Evolutionary conservation across 1,139 yeast species (phyloP).

Genomic region (Sugiyamaella neomexicana): DNA sequence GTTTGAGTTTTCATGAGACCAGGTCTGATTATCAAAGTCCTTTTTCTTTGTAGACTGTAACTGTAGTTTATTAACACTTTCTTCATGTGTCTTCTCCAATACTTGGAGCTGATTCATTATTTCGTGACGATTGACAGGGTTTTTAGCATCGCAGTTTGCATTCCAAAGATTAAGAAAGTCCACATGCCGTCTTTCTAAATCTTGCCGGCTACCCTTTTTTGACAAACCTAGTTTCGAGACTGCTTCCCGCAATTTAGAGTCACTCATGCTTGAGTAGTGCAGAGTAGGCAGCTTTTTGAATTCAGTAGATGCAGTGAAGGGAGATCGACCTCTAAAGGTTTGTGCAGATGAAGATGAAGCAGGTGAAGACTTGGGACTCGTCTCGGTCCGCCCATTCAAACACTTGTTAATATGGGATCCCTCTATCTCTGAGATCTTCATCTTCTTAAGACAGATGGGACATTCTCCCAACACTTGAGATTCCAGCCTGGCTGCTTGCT

Average conservation of each 20-base stretch:
- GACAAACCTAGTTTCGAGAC: constrained; percentile 57
- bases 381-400: constrained; percentile 34
- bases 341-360: not conserved
- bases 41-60: constrained; percentile 31
- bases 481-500: constrained; percentile 15
- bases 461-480: constrained; percentile 43
- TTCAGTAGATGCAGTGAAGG: constrained; percentile 48
- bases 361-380: not conserved
- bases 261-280: constrained; percentile 42
- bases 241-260: constrained; percentile 62
- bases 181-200: constrained; percentile 68
- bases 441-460: constrained; percentile 64
- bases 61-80: constrained; percentile 11
- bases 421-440: constrained; percentile 62
- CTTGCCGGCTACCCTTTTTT: constrained; percentile 60
- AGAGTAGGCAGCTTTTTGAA: constrained; percentile 46
- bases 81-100: constrained; percentile 56
- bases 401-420: constrained; percentile 72
- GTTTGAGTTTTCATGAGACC: constrained; percentile 52
- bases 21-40: constrained; percentile 47
- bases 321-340: not conserved
- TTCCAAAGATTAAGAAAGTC: constrained; percentile 81
- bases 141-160: constrained; percentile 75
- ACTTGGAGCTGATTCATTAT: constrained; percentile 56
- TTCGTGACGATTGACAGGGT: constrained; percentile 55